These are phyloP conservation scores for Neocatenulostroma microsporum DNA, from an alignment of 2,329 filamentous ascomycete species.

Conservation along the genomic window DNA sequence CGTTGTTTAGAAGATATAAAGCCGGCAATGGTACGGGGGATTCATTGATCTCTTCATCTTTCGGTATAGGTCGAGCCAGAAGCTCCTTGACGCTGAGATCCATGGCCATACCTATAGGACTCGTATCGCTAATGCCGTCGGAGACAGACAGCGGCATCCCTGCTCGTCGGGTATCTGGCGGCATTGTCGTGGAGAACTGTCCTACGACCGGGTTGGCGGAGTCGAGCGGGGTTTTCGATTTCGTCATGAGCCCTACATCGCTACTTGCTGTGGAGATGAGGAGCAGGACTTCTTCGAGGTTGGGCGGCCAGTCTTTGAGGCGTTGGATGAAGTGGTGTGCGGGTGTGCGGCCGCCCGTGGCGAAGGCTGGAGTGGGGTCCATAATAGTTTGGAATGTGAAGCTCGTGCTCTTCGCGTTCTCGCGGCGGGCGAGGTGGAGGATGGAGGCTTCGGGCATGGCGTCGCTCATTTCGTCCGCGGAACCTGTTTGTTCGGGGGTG, in stretches of 20 bases:
- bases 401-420: slow-evolving; percentile 43
- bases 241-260: slow-evolving; percentile 70
- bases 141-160: slow-evolving; percentile 58
- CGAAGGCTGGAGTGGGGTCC: slow-evolving; percentile 61
- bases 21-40: slow-evolving; percentile 75
- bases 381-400: slow-evolving; percentile 67
- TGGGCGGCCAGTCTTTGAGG: slow-evolving; percentile 70
- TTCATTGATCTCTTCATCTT: slow-evolving; percentile 66
- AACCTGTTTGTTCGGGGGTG: slow-evolving; percentile 48
- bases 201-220: slow-evolving; percentile 5
- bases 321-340: slow-evolving; percentile 73
- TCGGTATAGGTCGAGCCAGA: slow-evolving; percentile 21
- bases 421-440: slow-evolving; percentile 73
- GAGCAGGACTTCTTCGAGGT: slow-evolving; percentile 72
- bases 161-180: slow-evolving; percentile 67
- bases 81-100: slow-evolving; percentile 50
- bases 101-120: slow-evolving; percentile 67
- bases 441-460: slow-evolving; percentile 41
- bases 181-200: slow-evolving; percentile 48
- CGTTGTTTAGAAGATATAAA: slow-evolving; percentile 77
- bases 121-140: slow-evolving; percentile 61
- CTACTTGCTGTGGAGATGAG: slow-evolving; percentile 71
- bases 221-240: slow-evolving; percentile 47
- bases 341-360: slow-evolving; percentile 47
- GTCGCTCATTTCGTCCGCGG: slow-evolving; percentile 4